Evolutionary conservation across 1,284 basidiomycete species (phyloP), one percentile per base, ranked within the genome.

Genomic region (Wallemia ichthyophaga): DNA sequence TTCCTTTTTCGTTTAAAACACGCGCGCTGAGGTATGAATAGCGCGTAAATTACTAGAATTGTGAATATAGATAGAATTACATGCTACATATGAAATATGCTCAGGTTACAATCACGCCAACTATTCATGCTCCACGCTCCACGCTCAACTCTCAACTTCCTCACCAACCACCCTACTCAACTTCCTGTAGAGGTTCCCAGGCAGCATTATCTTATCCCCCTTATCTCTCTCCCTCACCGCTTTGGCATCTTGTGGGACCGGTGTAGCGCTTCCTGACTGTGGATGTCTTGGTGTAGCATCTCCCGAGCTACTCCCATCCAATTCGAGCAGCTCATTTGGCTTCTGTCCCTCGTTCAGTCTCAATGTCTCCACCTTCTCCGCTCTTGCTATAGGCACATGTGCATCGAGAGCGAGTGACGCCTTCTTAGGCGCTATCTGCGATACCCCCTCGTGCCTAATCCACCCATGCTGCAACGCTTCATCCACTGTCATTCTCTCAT

Each of bases 381-480:
- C 55, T 25, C 55, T 7, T 13, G 55, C 55, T 11, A 25, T 56
- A 11, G 55, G 55, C 3, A 24, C 55, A 24, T 56, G 55, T 26
- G 55, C 23, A 24, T 25, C 25, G n/a, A 25, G 55, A 7, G 55
- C 25, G 9, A 25, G 25, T 23, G 25, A 27, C 15, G 17, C 55
- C 15, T 25, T 25, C 24, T 27, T 56, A 25, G 25, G 19, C 15
- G 55, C 25, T 56, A 9, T 25, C 25, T 56, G 55, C 17, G 55
- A 21, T 17, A 17, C 55, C 15, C 17, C n/a, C n/a, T 9, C 25
- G 15, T 56, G 19, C 15, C 17, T 56, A 27, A 56, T 56, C 55
- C 55, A 56, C 19, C 24, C 25, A 48, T 66, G 65, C 0, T 60
- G 31, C 1, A 66, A 57, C 25, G 64, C 65, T 26, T 66, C 61